Evolutionary conservation across 345 rosid species (phyloP), one percentile per base, ranked within the genome.

Genomic region (Clausena lansium): DNA sequence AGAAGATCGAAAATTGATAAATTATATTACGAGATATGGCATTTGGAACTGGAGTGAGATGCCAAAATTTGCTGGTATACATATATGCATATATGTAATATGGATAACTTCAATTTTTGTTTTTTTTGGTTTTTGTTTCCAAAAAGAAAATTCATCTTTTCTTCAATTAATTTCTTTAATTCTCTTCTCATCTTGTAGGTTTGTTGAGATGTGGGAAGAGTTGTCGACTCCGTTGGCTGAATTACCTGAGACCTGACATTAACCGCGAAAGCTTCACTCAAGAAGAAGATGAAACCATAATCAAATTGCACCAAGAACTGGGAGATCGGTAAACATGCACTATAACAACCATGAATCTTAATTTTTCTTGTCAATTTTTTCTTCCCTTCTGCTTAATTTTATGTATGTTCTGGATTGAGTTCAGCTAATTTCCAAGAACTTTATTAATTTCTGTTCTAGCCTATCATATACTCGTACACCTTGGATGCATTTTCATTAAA

Each of bases 221-320:
- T 83, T 91, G 93, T 83, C 85, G 93, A 72, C 89, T 91, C 63
- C 84, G 93, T 61, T 89, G 95, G 93, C 63, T 84, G 78, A 91
- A 91, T 72, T 89, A 91, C 77, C 81, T 89, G 47, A 84, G 71
- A 67, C 95, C 93, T n/a, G 82, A 78, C 54, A 63, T 91, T 60
- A 89, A 83, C 68, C 91, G 68, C 61, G 95, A 93, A 69, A 87
- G 84, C 55, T 84, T 91, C 87, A 85, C 76, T 30, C 41, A 20
- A 61, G 84, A 81, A 63, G 93, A 89, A 89, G 89, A 83, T n/a
- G 87, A 86, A 33, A 82, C 81, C 63, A 88, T 89, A n/a, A 45
- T 88, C 57, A 76, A 52, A 41, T 84, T 89, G 61, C 92, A 83
- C 70, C 75, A 78, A 58, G 60, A 24, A 75, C 76, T 85, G 47